Evolutionary conservation across 2,329 filamentous ascomycete species (phyloP), one percentile per base, ranked within the genome.

Genomic region (Myriangium duriaei): DNA sequence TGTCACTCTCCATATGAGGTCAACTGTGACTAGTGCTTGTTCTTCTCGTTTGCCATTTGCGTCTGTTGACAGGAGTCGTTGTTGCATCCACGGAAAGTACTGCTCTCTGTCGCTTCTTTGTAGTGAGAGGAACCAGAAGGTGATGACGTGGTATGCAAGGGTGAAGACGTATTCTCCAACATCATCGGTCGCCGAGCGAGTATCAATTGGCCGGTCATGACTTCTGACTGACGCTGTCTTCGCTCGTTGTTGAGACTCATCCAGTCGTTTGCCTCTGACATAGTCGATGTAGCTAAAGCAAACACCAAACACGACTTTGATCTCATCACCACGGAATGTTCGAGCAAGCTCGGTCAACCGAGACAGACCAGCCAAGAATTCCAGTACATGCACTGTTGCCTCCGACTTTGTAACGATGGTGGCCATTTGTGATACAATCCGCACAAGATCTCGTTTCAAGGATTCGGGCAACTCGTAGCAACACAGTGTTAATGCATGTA

Each of bases 121-220:
- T 49, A 98, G 59, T 1, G 86, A 82, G 48, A 98, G 69, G 55
- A 96, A 98, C 91, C 91, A 98, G 55, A 93, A 95, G 2, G 86
- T 81, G 47, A 98, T 87, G 49, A 94, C 85, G 55, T 96, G 87
- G 55, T 94, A 94, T 6, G 88, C 88, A 37, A 96, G 66, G 2
- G 86, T 82, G 57, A 92, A 91, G 16, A 98, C 84, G 55, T 98
- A 98, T 57, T 91, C 82, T 4, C 87, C 86, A 34, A 94, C 68
- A 47, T 91, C 84, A 44, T 91, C 81, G 5, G 77, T 68, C 3
- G 39, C 28, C 9, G 39, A 30, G 2, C 39, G 12, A 5, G 41
- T 34, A 12, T 30, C 21, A 15, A 40, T 19, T 46, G 54, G 40
- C 59, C 61, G 42, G 54, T 42, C 52, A 57, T 49, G 53, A 11